Base-by-base conservation (phyloP, 1,139 yeast species). In the Pichia sp. region DNA sequence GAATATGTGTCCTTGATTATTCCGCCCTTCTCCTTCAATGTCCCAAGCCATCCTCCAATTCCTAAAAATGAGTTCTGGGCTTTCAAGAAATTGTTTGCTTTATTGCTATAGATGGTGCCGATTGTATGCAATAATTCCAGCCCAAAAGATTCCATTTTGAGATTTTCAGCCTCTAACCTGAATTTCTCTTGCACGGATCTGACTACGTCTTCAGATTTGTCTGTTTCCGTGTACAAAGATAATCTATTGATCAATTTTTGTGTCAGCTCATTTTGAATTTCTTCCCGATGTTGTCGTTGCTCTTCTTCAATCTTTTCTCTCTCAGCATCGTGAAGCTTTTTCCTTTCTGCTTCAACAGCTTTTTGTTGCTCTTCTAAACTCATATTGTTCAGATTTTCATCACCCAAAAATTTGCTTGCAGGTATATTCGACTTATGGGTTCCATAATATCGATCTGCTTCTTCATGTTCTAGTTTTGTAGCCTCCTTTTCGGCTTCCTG, bases 21-120 rank as follows among this genome's bases (percentile, higher is more conserved):
- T 0, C 89, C 85, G 39, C 97, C 96, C 67, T 90, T 90, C 58
- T 95, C 98, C 66, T 87, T 87, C 62, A 91, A 75, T 25, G 86
- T 78, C 65, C 88, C 84, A 75, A 90, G 85, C 67, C 93, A 79
- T 1, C 97, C 96, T 10, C 96, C 93, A 61, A 90, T 75, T 1
- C 96, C 97, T 56, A 87, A 75, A 57, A 87, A 80, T 6, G 67
- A 55, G 54, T 58, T 60, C 48, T 67, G 63, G 48, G 77, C 76
- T 60, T 78, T 79, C 53, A 80, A 66, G 56, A 78, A 76, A 23
- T 78, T 79, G 60, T 71, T 76, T 3, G 89, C 86, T 62, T 84
- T 85, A 34, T 76, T 73, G 46, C 73, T 73, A 65, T 87, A 87
- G 13, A 84, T 78, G 56, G 79, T 79, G 13, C 91, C 90, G 57